Base-by-base conservation (phyloP, 441 rosid genomes). In the Theobroma grandiflorum region DNA sequence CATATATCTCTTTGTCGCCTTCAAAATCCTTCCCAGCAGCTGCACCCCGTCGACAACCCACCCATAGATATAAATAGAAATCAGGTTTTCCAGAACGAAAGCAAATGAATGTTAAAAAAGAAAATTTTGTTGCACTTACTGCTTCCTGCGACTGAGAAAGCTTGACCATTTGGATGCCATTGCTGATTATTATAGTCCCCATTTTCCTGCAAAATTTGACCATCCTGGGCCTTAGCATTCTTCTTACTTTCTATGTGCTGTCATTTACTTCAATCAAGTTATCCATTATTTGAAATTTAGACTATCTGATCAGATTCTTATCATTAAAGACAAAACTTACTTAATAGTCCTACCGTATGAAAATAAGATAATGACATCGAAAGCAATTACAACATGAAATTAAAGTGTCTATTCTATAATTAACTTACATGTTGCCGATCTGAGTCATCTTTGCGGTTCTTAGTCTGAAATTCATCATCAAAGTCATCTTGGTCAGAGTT, bases 111-210 rank as follows among this genome's bases (percentile, higher is more conserved):
- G 6, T 64, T 12, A 16, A 38, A 61, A 12, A 31, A 10, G 38
- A 31, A 26, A 33, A 5, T 3, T 22, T 18, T 5, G 26, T 67
- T 31, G 61, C 22, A 37, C 86, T 77, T 90, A 94, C 98, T 90
- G 78, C 98, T 95, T 85, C 95, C 99, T 33, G 95, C 88, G 67
- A 88, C 85, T 57, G 97, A 93, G 72, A 92, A 89, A 64, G 91
- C 90, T 8, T 74, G 91, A 33, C 91, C 93, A 42, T 85, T 87
- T 40, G 85, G 77, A 67, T 87, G 91, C 86, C 87, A 78, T 57
- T 90, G 91, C 79, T 88, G 90, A 53, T 82, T 86, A 68, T 84
- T 81, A 68, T 84, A 81, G 70, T 94, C 90, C 65, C 91, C 94
- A 84, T 83, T 92, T 82, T 90, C 98, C 97, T 92, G 91, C 78